Percentiles rank a stretch among this genome's conserved stretches.
phyloP scores from a whole-genome alignment of 306 rosid genomes.

The Echinosophora koreensis region DNA sequence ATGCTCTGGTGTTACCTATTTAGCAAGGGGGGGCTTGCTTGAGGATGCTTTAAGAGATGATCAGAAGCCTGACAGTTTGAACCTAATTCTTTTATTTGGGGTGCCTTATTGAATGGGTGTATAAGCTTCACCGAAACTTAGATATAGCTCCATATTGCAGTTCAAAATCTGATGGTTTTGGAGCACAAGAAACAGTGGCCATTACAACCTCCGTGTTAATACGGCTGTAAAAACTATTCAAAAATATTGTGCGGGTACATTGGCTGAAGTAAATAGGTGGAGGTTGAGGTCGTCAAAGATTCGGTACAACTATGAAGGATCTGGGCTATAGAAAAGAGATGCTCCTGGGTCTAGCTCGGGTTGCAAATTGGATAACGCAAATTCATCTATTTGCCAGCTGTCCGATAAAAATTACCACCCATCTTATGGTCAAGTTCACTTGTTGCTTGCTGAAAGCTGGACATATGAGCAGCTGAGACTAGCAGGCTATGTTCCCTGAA shows the following conservation, averaged over 20 bases:
- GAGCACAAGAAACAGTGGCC: conserved; percentile 79
- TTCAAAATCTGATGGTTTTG: conserved; percentile 57
- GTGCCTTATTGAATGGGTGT: conserved; percentile 85
- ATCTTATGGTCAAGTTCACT: conserved; percentile 55
- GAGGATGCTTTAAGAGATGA: conserved; percentile 72
- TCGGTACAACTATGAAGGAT: conserved; percentile 69
- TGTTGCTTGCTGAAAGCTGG: conserved; percentile 59
- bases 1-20: conserved; percentile 82
- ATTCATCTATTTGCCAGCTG: conserved; percentile 69
- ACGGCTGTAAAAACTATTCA: too few relatives aligned
- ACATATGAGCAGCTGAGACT: conserved; percentile 70
- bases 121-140: conserved; percentile 69
- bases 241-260: too few relatives aligned
- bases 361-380: conserved; percentile 63
- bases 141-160: conserved; percentile 66
- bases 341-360: conserved; percentile 87
- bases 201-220: conserved; percentile 67
- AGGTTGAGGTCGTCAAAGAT: conserved; percentile 65
- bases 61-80: conserved; percentile 61
- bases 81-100: conserved; percentile 79
- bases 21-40: conserved; percentile 82
- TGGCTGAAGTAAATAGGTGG: conserved; percentile 74
- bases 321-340: conserved; percentile 72
- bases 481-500: conserved; percentile 57
- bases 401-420: conserved; percentile 69